These are phyloP conservation scores for Cercospora sojina DNA, from an alignment of 2,329 filamentous ascomycete species.

Conservation along the genomic window DNA sequence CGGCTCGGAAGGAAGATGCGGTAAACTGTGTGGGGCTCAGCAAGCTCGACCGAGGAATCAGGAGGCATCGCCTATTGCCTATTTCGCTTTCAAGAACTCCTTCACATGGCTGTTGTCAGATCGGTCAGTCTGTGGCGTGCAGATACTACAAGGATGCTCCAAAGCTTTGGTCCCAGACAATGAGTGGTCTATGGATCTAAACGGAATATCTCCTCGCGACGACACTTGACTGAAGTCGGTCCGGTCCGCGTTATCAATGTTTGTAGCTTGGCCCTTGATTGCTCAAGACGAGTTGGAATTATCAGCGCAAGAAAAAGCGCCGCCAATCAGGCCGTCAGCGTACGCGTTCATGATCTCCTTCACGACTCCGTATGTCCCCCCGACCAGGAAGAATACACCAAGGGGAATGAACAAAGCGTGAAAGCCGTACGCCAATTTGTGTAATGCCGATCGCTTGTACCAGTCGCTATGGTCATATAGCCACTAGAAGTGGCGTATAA, in stretches of 20 bases:
- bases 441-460: constrained; percentile 38
- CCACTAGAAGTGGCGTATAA: constrained; percentile 39
- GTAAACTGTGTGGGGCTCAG: background rate
- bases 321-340: constrained; percentile 47
- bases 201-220: background rate
- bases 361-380: constrained; percentile 53
- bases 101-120: background rate
- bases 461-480: constrained; percentile 50
- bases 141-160: background rate
- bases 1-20: background rate
- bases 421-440: constrained; percentile 43
- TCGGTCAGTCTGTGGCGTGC: no score
- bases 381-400: constrained; percentile 50
- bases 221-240: background rate
- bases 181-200: background rate
- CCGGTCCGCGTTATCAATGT: background rate
- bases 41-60: background rate
- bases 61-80: background rate
- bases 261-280: background rate
- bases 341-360: constrained; percentile 55
- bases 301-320: constrained; percentile 52
- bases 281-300: constrained; percentile 39
- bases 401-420: constrained; percentile 47
- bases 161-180: background rate
- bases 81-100: background rate